Evolutionary conservation across 2,329 filamentous ascomycete genomes (phyloP).

Genomic region (Cyphellophora europaea): DNA sequence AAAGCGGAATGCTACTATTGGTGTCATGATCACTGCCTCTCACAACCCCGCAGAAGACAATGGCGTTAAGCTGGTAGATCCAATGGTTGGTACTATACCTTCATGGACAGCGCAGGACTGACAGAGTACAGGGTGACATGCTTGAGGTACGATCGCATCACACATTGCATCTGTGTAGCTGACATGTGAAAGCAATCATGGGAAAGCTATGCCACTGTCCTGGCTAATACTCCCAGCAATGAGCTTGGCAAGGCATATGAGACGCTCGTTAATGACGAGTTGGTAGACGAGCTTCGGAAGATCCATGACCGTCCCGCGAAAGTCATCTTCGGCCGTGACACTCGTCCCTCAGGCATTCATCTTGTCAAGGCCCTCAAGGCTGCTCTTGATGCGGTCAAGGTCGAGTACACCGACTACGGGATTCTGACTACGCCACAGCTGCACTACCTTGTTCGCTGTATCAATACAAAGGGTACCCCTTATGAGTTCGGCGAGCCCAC

Average conservation of each 20-base stretch:
- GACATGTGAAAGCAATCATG: conserved; percentile 54
- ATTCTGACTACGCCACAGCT: conserved; percentile 94
- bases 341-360: conserved; percentile 78
- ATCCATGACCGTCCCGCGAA: conserved; percentile 55
- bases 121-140: conserved; percentile 67
- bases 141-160: conserved; percentile 54
- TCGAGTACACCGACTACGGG: conserved; percentile 74
- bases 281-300: conserved; percentile 48
- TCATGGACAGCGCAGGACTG: conserved; percentile 8
- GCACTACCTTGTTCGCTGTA: conserved; percentile 89
- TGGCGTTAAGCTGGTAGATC: conserved; percentile 92
- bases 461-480: conserved; percentile 83
- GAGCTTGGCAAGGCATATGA: conserved; percentile 70
- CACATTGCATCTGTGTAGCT: no score
- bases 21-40: conserved; percentile 91
- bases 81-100: conserved; percentile 51
- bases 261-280: conserved; percentile 63
- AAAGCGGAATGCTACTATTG: conserved; percentile 84
- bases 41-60: conserved; percentile 88
- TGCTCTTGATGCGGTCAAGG: conserved; percentile 65
- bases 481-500: conserved; percentile 82
- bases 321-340: conserved; percentile 87
- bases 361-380: conserved; percentile 72
- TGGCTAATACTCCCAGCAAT: conserved; percentile 76
- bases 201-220: conserved; percentile 78